Conservation (phyloP, 1,139 yeast species). For the Hemisphaericaspora subhashii region DNA sequence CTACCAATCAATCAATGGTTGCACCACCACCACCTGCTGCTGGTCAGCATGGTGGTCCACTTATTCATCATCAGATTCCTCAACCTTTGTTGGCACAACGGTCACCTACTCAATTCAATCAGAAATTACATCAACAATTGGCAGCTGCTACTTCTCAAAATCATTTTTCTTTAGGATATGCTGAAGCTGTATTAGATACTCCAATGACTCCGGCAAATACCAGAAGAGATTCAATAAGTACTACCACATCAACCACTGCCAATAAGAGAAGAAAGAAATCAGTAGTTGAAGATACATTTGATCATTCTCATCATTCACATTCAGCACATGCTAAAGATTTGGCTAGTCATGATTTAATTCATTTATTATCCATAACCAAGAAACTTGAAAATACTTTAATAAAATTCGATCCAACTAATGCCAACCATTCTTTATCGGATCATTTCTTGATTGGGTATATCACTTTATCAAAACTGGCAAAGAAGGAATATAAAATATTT, state of each 20-base stretch:
- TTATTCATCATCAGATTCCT: slow-evolving; percentile 4
- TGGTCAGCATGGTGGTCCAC: slow-evolving; percentile 4
- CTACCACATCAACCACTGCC: slow-evolving; percentile 3
- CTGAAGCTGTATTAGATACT: slow-evolving; percentile 9
- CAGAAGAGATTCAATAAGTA: background rate
- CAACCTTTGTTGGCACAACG: slow-evolving; percentile 7
- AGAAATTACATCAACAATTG: slow-evolving; percentile 3
- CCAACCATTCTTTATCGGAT: slow-evolving; percentile 22
- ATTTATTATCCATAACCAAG: slow-evolving; percentile 35
- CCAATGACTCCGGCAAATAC: slow-evolving; percentile 8
- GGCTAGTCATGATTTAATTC: slow-evolving; percentile 27
- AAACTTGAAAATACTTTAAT: slow-evolving; percentile 26
- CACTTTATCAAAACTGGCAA: slow-evolving; percentile 19
- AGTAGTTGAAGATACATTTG: background rate
- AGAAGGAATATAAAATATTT: slow-evolving; percentile 22
- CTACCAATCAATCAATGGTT: background rate
- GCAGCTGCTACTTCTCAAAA: background rate
- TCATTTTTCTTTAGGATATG: slow-evolving; percentile 1
- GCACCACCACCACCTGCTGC: slow-evolving; percentile 1
- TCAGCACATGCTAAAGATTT: slow-evolving; percentile 6
- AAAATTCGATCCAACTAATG: slow-evolving; percentile 18
- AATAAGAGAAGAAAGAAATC: slow-evolving; percentile 8
- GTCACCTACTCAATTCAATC: slow-evolving; percentile 6
- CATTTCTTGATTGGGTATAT: slow-evolving; percentile 36
- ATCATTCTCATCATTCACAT: slow-evolving; percentile 1